Conservation (phyloP, 371 early-diverging fungal genomes). For the Parasitella parasitica region DNA sequence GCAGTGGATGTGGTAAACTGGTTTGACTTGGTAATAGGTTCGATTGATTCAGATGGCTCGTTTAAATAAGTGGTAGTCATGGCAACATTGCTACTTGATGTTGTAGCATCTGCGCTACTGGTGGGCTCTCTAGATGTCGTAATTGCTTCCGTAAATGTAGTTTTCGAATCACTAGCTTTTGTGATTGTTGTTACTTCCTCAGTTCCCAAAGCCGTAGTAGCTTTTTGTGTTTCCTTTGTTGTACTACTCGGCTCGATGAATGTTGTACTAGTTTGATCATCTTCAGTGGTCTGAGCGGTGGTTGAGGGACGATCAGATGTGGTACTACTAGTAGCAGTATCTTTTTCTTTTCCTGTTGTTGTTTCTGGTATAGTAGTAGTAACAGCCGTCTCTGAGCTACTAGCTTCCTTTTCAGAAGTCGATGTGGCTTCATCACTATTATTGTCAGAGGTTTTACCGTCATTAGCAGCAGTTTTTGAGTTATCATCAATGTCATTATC, state of each 20-base stretch:
- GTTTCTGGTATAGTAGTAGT: not conserved
- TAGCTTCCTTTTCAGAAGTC: not conserved
- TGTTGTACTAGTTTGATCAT: not conserved
- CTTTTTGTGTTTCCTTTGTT: not conserved
- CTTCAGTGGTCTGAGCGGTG: not conserved
- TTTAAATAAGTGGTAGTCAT: no score
- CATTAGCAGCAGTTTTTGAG: not conserved
- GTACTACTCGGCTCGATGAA: not conserved
- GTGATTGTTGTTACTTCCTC: not conserved
- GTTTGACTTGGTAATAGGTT: not conserved
- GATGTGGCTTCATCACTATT: not conserved
- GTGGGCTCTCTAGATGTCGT: not conserved
- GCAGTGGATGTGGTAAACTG: not conserved
- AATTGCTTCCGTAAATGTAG: not conserved
- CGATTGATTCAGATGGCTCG: no score
- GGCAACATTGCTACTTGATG: not conserved
- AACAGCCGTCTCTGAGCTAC: not conserved
- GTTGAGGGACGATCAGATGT: not conserved
- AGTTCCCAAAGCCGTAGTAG: not conserved
- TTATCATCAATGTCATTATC: not conserved
- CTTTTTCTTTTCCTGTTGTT: not conserved
- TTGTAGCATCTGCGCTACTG: not conserved
- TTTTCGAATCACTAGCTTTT: not conserved
- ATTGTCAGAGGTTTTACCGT: not conserved
- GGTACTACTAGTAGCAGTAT: not conserved